Base-by-base conservation (phyloP, 352 stramenopile species). In the Phytophthora ohioensis region DNA sequence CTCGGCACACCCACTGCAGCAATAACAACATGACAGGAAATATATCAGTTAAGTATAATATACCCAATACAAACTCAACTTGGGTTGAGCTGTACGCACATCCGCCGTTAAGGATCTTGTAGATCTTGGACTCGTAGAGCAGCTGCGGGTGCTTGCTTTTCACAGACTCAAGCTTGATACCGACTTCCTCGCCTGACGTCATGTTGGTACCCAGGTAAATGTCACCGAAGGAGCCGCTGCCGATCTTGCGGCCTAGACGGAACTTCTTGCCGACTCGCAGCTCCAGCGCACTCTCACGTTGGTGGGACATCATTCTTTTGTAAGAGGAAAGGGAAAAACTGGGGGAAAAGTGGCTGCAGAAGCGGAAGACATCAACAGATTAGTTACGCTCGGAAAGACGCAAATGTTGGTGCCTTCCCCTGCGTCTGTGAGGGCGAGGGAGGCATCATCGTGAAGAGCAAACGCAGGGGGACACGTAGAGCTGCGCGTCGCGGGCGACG, bases 121-220 rank as follows among this genome's bases (percentile, higher is more conserved):
- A 99, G 79, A 99, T 99, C 90, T 99, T 99, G 64, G 95, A 99
- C 79, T 99, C 98, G 77, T 99, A 99, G 7, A 99, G 79, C 17
- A 99, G 85, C 91, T 99, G 98, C 3, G 98, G 98, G 80, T 98
- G 99, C 72, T 97, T 97, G 76, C 85, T 95, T 77, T 99, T 99
- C 43, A 99, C 95, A 17, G 88, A 98, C 81, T 99, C 98, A 31
- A 99, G 88, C 84, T 99, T 99, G 78, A 99, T 99, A 45, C 97
- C 98, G 58, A 99, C 98, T 79, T 99, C 92, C 75, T 97, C 91
- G 52, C 93, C 97, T n/a, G 96, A 99, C n/a, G 97, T 99, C 93
- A 99, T 98, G 85, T 99, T 99, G 10, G 97, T 99, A 45, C 98
- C 98, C 32, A 99, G 84, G 80, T 99, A 99, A 70, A 99, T 99